phyloP scores from a whole-genome alignment of 495 filamentous ascomycete genomes.

The Aspergillus indologenus region DNA sequence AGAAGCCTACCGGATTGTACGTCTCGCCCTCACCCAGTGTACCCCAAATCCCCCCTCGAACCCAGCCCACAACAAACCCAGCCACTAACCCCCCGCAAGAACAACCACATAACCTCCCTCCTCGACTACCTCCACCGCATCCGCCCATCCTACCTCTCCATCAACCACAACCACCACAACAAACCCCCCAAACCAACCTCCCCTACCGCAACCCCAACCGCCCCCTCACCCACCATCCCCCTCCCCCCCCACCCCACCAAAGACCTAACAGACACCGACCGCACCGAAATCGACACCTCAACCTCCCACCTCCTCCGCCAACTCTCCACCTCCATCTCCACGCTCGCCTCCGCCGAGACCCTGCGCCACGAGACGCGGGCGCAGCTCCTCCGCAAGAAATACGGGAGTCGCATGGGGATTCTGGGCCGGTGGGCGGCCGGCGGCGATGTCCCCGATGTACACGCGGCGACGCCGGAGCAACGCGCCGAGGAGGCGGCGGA shows the following conservation, averaged over 20 bases:
- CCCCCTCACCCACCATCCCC: slow-evolving; percentile 23
- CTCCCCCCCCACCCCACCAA: slow-evolving; percentile 22
- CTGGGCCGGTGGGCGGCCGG: slow-evolving; percentile 27
- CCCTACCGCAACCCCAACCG: slow-evolving; percentile 25
- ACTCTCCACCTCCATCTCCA: slow-evolving; percentile 70
- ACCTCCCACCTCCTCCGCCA: slow-evolving; percentile 80
- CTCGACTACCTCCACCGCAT: slow-evolving; percentile 73
- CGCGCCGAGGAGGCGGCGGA: slow-evolving; percentile 64
- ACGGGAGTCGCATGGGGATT: slow-evolving; percentile 35
- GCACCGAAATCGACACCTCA: slow-evolving; percentile 78
- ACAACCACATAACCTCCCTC: slow-evolving; percentile 77
- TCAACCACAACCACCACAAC: slow-evolving; percentile 43
- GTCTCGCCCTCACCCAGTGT: slow-evolving; percentile 22
- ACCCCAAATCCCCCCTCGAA: not conserved
- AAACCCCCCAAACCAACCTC: slow-evolving; percentile 35
- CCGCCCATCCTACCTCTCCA: slow-evolving; percentile 88
- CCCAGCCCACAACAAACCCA: not conserved
- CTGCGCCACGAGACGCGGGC: slow-evolving; percentile 71
- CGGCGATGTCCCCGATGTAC: not conserved
- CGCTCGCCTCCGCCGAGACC: slow-evolving; percentile 76
- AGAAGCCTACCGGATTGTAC: slow-evolving; percentile 91
- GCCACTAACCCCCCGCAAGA: slow-evolving; percentile 49
- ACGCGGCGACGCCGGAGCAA: slow-evolving; percentile 53
- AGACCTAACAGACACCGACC: slow-evolving; percentile 62
- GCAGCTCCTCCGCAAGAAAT: slow-evolving; percentile 65